phyloP scores from a whole-genome alignment of 208 protist species.

The Phytomonas sp. region DNA sequence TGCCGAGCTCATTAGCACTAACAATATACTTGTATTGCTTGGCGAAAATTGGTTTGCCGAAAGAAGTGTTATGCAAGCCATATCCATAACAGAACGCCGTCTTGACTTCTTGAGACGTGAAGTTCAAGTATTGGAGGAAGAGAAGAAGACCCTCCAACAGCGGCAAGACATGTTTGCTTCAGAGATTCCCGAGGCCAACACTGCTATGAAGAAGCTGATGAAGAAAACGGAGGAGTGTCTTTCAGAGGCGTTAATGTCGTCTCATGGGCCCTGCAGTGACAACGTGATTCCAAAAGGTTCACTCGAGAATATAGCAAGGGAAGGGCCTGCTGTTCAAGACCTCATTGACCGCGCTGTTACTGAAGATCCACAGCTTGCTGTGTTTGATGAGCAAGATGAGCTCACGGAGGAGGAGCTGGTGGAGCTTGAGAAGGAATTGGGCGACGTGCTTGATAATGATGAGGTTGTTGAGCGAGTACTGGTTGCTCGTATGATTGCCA shows the following conservation, averaged over 20 bases:
- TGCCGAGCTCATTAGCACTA: conserved; percentile 64
- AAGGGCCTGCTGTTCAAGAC: neutral
- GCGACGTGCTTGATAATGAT: conserved; percentile 58
- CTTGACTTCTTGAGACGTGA: conserved; percentile 68
- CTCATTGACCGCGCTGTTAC: conserved; percentile 8
- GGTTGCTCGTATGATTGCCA: conserved; percentile 70
- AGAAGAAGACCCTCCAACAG: conserved; percentile 34
- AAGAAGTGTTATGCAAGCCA: conserved; percentile 73
- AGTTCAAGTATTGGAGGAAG: conserved; percentile 43
- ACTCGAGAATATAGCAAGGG: neutral
- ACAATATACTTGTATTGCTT: conserved; percentile 80
- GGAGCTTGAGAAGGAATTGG: conserved; percentile 60
- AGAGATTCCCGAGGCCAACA: conserved; percentile 55
- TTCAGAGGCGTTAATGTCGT: conserved; percentile 9
- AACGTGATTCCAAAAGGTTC: neutral
- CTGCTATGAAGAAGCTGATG: conserved; percentile 37
- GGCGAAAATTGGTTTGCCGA: conserved; percentile 85
- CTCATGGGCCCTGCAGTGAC: neutral
- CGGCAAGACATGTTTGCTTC: conserved; percentile 51
- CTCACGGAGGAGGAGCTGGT: conserved; percentile 79
- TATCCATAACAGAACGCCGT: conserved; percentile 53
- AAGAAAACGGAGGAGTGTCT: conserved; percentile 18
- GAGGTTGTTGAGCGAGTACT: conserved; percentile 68
- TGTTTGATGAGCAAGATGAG: conserved; percentile 68
- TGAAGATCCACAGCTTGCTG: conserved; percentile 27